These are phyloP conservation scores for Cardiosporidium cionae DNA, from an alignment of 169 alveolate species.

Conservation along the genomic window DNA sequence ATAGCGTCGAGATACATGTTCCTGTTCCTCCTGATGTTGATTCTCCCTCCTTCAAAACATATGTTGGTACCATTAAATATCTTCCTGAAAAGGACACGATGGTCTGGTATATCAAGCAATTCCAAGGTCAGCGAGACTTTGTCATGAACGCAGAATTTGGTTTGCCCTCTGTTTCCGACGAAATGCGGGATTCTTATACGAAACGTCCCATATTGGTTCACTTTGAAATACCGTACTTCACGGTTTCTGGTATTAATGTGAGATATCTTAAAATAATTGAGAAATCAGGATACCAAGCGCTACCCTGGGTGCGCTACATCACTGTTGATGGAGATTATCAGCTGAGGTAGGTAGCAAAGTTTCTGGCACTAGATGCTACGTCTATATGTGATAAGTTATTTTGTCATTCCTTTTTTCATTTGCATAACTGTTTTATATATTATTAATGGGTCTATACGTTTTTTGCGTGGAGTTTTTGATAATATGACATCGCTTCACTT, in stretches of 20 bases:
- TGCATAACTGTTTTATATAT: no score
- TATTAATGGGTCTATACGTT: no score
- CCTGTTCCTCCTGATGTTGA: slow-evolving; percentile 99
- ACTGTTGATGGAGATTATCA: slow-evolving; percentile 98
- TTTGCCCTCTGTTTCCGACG: slow-evolving; percentile 86
- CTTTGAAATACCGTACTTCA: slow-evolving; percentile 99
- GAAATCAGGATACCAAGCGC: slow-evolving; percentile 87
- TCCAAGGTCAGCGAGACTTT: slow-evolving; percentile 97
- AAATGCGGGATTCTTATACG: slow-evolving; percentile 78
- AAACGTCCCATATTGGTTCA: slow-evolving; percentile 90
- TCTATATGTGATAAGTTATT: no score
- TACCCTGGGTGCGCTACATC: slow-evolving; percentile 99
- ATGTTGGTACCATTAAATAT: slow-evolving; percentile 92
- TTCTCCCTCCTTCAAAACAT: slow-evolving; percentile 72
- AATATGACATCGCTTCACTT: no score
- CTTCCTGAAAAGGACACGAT: slow-evolving; percentile 89
- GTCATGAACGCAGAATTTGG: slow-evolving; percentile 92
- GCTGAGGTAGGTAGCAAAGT: no score
- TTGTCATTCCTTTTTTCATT: no score
- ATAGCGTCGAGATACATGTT: slow-evolving; percentile 89
- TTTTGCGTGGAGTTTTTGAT: no score
- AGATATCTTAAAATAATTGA: slow-evolving; percentile 95
- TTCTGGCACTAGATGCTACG: no score
- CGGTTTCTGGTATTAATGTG: slow-evolving; percentile 93
- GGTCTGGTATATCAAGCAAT: slow-evolving; percentile 92